Base-by-base conservation (phyloP, 495 filamentous ascomycete species). In the Aspergillus nidulans region DNA sequence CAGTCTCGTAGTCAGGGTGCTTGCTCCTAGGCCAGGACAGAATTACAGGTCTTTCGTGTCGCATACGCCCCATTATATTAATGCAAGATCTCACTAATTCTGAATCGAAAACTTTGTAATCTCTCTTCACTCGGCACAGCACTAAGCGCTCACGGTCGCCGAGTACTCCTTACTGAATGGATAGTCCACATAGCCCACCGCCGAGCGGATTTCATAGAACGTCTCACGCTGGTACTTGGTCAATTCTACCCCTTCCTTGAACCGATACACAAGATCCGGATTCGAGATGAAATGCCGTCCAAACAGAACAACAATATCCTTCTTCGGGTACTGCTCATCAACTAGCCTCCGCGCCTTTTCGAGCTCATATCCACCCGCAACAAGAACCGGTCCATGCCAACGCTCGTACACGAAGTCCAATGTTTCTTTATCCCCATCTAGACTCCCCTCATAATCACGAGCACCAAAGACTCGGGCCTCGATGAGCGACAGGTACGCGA, bases 261-360 rank as follows among this genome's bases (percentile, higher is more conserved):
- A 51, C 51, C 81, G 69, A 57, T 80, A 87, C 7, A 77, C 70
- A 53, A 91, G 62, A 66, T 90, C 87, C 1, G 87, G 87, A 41
- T 79, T 90, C 47, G 83, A 72, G 55, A 89, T 82, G 61, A 84
- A 91, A 42, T 73, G 74, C n/a, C 82, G 63, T 23, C 86, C 86
- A 66, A 85, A 89, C 3, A 76, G 75, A 21, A 80, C 64, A 1
- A 73, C 70, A 23, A 83, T 63, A 28, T 85, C 69, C 51, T 72
- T 68, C 23, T 76, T 73, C 48, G 67, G 64, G 59, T 80, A 81
- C 32, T 80, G 72, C 20, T 85, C 56, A 9, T 49, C 58, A 70
- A 13, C 78, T 77, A 3, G 65, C 63, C 0, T 57, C 49, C 20
- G 74, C 72, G 6, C 46, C 7, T 60, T 56, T n/a, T 76, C 71